Base-by-base conservation (phyloP, 352 stramenopile species). In the Phytophthora nicotianae region DNA sequence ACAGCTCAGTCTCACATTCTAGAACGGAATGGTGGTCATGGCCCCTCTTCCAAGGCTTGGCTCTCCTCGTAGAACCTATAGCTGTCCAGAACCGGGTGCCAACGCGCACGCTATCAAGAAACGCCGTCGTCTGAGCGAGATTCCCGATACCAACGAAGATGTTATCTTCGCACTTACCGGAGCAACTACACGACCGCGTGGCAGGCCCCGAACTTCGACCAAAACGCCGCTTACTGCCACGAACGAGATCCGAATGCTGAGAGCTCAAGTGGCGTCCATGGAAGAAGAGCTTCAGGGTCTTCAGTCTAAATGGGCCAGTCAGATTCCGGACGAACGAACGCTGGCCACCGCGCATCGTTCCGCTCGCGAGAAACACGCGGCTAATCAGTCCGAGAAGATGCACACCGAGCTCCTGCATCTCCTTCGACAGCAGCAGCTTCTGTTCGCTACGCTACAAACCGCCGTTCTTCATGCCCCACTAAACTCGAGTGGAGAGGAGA, bases 371-470 rank as follows among this genome's bases (percentile, higher is more conserved):
- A 80, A 77, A 29, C 42, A 63, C 27, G 53, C 37, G 11, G 42
- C 42, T 4, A 56, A 54, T 48, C 20, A 29, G 9, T 32, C 48
- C 0, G 64, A 77, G 13, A 27, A 17, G 21, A 53, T 42, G 0
- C 62, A 75, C 17, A 52, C 17, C 5, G 43, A 74, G 26, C 64
- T 80, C 3, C 56, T 68, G 32, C 50, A 65, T 33, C 61, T 72
- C 4, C 49, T 80, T 50, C 54, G 50, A 27, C 68, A 73, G 49
- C 68, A 80, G 33, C 68, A 80, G 56, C n/a, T 75, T 2, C 29
- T 65, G 29, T 75, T 73, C 27, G 72, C 72, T 13, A 64, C 68
- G 7, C 61, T 80, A 23, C 68, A 77, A 58, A 67, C 48, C 14
- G 63, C 60, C 2, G 40, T 80, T 35, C 57, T 65, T 3, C 45